Evolutionary conservation across 768 basidiomycete genomes (phyloP), one percentile per base, ranked within the genome.

Genomic region (Dictyophora rubrovolvata): DNA sequence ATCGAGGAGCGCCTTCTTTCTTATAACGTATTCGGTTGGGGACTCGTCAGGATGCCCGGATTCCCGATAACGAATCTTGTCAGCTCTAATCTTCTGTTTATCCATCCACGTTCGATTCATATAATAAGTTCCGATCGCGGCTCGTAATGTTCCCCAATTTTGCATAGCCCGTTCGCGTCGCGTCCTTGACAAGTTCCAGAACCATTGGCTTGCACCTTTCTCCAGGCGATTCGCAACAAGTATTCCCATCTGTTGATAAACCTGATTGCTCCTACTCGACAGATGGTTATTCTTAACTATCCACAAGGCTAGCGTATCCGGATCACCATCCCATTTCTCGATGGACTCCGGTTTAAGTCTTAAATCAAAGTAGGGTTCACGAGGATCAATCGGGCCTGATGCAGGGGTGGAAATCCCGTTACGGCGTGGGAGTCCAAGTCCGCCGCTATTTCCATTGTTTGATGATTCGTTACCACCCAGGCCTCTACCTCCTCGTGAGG

Each of bases 21-120:
- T 62, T 46, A 73, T 71, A 60, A 63, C 70, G 51, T 72, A 74
- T n/a, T 73, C 66, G 53, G 71, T 71, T 0, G 73, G 73, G 0
- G 63, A 67, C 48, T 74, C 73, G 1, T 48, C 46, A 0, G 59
- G 2, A 54, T 71, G 53, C 0, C 64, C 63, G 1, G 60, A 0
- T 8, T 74, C 72, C 3, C 71, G 47, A 62, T 72, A 74, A 10
- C 21, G 36, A 2, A 69, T 66, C 12, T 62, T 42, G 16, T 63
- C 65, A 0, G 72, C 72, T 16, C 66, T 53, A 1, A 61, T 55
- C 20, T 68, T 67, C 55, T 70, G 71, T 22, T 64, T 61, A 48
- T 73, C 70, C 1, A 70, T 23, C 64, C 65, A 72, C 5, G 59
- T 52, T 1, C 70, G 51, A 54, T 71, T 73, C 72, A 73, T 71